Percentiles rank a stretch among this genome's conserved stretches.
Conservation (phyloP, 441 rosid genomes). For the Arabidopsis hybrid region DNA sequence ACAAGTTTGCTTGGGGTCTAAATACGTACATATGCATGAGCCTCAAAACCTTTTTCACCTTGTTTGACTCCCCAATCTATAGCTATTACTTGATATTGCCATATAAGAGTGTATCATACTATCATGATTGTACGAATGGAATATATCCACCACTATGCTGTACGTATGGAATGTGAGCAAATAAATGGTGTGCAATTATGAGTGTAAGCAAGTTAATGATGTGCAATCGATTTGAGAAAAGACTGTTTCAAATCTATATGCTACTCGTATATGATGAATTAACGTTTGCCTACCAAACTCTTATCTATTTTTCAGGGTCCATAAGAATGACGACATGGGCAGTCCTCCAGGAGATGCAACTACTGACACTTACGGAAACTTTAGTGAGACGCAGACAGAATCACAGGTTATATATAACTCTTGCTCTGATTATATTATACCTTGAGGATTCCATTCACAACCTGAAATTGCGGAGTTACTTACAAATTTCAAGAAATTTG, state of each 20-base stretch:
- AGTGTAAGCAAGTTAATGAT: not conserved
- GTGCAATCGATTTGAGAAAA: constrained; percentile 20
- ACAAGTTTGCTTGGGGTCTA: constrained; percentile 11
- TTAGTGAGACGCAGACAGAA: constrained; percentile 98
- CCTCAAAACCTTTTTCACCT: not conserved
- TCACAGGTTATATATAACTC: constrained; percentile 74
- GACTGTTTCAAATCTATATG: not conserved
- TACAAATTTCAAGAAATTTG: constrained; percentile 23
- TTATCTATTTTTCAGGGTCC: constrained; percentile 33
- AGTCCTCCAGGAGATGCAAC: constrained; percentile 49
- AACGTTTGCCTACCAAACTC: constrained; percentile 25
- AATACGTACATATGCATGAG: not conserved
- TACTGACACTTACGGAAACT: constrained; percentile 58
- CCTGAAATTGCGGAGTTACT: not conserved
- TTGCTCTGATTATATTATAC: constrained; percentile 29
- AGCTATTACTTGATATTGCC: constrained; percentile 1
- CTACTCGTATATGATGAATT: constrained; percentile 12
- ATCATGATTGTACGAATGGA: not conserved
- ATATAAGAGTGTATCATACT: constrained; percentile 2
- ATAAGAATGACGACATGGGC: constrained; percentile 54
- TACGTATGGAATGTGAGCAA: constrained; percentile 1
- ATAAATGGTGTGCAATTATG: not conserved
- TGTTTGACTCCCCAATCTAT: not conserved
- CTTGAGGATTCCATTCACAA: constrained; percentile 11
- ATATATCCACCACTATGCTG: constrained; percentile 11